Evolutionary conservation across 106 monocot species (phyloP), one percentile per base, ranked within the genome.

Genomic region (Triglochin maritima): DNA sequence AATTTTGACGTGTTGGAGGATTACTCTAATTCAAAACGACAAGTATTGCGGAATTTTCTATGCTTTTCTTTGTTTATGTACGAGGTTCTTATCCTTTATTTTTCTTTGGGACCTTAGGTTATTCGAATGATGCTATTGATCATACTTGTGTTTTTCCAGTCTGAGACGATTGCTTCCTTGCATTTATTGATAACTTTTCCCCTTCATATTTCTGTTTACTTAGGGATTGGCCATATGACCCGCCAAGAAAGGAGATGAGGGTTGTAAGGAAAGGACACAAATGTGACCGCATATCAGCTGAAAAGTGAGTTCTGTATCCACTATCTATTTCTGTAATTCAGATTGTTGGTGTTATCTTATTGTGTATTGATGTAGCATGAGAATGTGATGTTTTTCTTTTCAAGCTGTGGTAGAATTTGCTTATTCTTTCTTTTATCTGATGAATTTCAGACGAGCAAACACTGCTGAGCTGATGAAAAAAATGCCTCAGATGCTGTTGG

Each of bases 381-480:
- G 7, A 11, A 51, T 47, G 53, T 59, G 15, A 4, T 59, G n/a
- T 58, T 56, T 59, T 77, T 9, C 1, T 3, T 7, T 64, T 64
- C n/a, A 10, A 12, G 14, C 14, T 5, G 55, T 55, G 6, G 16
- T 67, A 10, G 57, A 69, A 8, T 3, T 50, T 68, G 4, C 57
- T 67, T 56, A 9, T 44, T 53, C 52, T 59, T 16, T 50, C 48
- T 48, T 7, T 15, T 52, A 62, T 50, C 69, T 17, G 44, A 9
- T 14, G 62, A 63, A 49, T 44, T 16, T 0, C 57, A 95, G 94
- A 75, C 75, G 96, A 57, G 96, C 96, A 17, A 78, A 88, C 69
- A 98, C 96, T 53, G 88, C 67, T 29, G 96, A 98, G 72, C 49
- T 98, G 82, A 98, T 98, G 96, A 91, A 98, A 84, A 98, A 98